Base-by-base conservation (phyloP, 1,139 yeast species). In the Yamadazyma sp. region DNA sequence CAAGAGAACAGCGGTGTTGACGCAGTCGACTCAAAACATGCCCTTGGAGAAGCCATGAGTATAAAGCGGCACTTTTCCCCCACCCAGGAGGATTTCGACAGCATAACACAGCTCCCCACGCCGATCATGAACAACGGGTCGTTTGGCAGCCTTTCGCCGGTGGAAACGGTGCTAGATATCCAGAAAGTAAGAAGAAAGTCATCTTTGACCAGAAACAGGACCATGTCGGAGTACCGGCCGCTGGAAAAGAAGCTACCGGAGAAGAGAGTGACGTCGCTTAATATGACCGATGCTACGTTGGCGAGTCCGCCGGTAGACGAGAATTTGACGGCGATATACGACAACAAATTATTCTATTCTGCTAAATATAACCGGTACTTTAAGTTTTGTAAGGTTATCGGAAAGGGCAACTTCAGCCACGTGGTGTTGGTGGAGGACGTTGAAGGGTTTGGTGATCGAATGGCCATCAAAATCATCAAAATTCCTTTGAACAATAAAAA, bases 341-440 rank as follows among this genome's bases (percentile, higher is more conserved):
- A 34, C 7, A 24, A 34, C 9, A 29, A 36, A 24, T 14, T 51
- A 36, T 51, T 53, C 31, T 31, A 42, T 34, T 47, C 61, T 11
- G 31, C 35, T 1, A 44, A 43, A 27, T 42, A 43, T 23, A 40
- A 47, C 26, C 44, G 43, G 9, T 29, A 42, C n/a, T 64, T 53
- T 42, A 44, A 41, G 25, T 63, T 54, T 44, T 52, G 48, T 5
- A 51, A 54, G 33, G 56, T 67, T 26, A 61, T 81, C 3, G 88
- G 88, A 1, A 48, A 62, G 6, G 88, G 88, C 0, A 77, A 75
- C 38, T 82, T 81, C 52, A 78, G 84, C 54, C 67, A 70, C 2
- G 87, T 82, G 10, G 63, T 76, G 5, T 53, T 76, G 28, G 82
- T 71, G 8, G 54, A 58, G 31, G 53, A 61, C 1, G 25, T 54